A percentile compares a stretch with the other conserved stretches of the same genome.
These are phyloP conservation scores for Phytophthora foliorum DNA, from an alignment of 352 stramenopile genomes.

Conservation along the genomic window DNA sequence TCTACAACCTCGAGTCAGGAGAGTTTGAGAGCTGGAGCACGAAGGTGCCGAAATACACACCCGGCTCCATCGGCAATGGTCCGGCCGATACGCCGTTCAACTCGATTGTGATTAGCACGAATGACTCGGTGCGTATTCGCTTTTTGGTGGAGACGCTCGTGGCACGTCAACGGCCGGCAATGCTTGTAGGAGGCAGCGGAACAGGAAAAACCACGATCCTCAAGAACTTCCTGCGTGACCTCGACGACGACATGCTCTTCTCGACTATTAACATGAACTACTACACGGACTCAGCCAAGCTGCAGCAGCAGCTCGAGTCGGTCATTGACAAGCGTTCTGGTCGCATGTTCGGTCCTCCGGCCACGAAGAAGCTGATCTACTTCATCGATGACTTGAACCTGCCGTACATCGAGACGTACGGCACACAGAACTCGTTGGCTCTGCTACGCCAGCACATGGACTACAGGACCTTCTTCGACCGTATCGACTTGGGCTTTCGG, in stretches of 20 bases:
- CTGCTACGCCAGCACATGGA: slow-evolving; percentile 97
- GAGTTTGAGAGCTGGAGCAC: slow-evolving; percentile 95
- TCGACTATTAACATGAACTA: slow-evolving; percentile 99
- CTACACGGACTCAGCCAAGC: slow-evolving; percentile 95
- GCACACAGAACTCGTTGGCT: slow-evolving; percentile 96
- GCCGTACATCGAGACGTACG: slow-evolving; percentile 97
- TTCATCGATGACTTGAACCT: slow-evolving; percentile 98
- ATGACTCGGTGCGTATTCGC: slow-evolving; percentile 96
- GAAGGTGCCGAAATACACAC: slow-evolving; percentile 93
- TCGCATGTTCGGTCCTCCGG: slow-evolving; percentile 95
- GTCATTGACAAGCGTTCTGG: slow-evolving; percentile 98
- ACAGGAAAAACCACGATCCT: slow-evolving; percentile 98
- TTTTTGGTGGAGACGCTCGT: slow-evolving; percentile 96
- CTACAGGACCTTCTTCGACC: slow-evolving; percentile 96
- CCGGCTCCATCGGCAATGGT: slow-evolving; percentile 93
- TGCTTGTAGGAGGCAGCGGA: slow-evolving; percentile 96
- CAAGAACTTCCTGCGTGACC: slow-evolving; percentile 94
- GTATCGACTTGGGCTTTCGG: slow-evolving; percentile 95
- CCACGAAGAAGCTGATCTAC: slow-evolving; percentile 96
- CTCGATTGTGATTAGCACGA: slow-evolving; percentile 96
- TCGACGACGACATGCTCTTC: slow-evolving; percentile 95
- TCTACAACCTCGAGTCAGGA: slow-evolving; percentile 94
- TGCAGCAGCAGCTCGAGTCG: slow-evolving; percentile 96
- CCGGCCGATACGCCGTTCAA: slow-evolving; percentile 96
- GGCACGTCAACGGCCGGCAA: slow-evolving; percentile 93